A percentile compares a stretch with the other conserved stretches of the same genome.
Evolutionary conservation across 257 asterid genomes (phyloP).

Genomic region (Vinca minor): DNA sequence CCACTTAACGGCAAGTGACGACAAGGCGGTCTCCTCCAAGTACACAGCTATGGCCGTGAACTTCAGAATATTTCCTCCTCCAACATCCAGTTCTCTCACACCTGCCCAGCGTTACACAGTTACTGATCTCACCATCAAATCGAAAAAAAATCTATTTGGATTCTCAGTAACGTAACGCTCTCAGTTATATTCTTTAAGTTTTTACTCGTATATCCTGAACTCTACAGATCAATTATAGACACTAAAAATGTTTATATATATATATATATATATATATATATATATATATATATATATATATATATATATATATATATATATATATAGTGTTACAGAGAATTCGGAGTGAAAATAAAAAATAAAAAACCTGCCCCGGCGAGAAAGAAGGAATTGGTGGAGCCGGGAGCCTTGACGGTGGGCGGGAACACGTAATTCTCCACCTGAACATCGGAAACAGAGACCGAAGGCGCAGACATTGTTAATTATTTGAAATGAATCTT

Average conservation of each 20-base stretch:
- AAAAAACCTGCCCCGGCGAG: constrained; percentile 84
- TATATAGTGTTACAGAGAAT: too few relatives aligned
- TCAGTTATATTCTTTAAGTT: too few relatives aligned
- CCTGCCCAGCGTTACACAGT: constrained; percentile 50
- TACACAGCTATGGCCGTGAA: constrained; percentile 82
- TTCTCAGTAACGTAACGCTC: too few relatives aligned
- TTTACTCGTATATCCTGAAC: too few relatives aligned
- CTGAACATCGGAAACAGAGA: constrained; percentile 33
- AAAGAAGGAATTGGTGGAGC: constrained; percentile 39
- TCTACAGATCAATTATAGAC: too few relatives aligned
- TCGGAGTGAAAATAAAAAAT: background rate
- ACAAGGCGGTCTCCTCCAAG: constrained; percentile 46
- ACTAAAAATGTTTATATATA: too few relatives aligned
- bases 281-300: too few relatives aligned
- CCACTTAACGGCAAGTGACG: constrained; percentile 67
- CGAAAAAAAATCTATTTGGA: too few relatives aligned
- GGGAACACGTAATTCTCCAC: constrained; percentile 56
- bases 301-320: too few relatives aligned
- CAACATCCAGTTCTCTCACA: constrained; percentile 60
- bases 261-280: too few relatives aligned
- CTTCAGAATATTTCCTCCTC: constrained; percentile 54
- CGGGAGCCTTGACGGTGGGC: constrained; percentile 55
- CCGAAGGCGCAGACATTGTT: constrained; percentile 19
- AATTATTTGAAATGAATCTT: too few relatives aligned
- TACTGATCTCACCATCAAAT: too few relatives aligned